Percentiles rank a stretch among this genome's conserved stretches.
Conservation (phyloP, 192 early-diverging fungal genomes). For the Gamsiella multidivaricata region DNA sequence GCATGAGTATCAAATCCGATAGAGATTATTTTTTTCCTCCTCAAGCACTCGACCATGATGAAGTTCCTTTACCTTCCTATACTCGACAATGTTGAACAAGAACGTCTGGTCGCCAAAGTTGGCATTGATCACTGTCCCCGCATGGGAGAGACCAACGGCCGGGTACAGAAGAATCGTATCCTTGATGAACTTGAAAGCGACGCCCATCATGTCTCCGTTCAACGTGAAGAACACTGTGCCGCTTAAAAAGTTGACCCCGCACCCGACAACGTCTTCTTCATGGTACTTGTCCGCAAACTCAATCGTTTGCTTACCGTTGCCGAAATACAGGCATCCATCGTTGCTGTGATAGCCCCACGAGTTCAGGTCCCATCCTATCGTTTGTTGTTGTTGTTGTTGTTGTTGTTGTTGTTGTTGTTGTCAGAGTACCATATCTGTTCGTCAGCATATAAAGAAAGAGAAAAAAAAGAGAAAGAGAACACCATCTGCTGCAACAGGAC, state of each 20-base stretch:
- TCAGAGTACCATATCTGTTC: too few relatives aligned
- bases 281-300: slow-evolving; percentile 22
- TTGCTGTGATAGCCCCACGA: slow-evolving; percentile 51
- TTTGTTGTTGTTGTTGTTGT: background rate
- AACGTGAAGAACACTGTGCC: slow-evolving; percentile 37
- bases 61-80: slow-evolving; percentile 51
- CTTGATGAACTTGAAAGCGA: slow-evolving; percentile 46
- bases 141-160: slow-evolving; percentile 45
- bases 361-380: slow-evolving; percentile 51
- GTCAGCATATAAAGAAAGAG: background rate
- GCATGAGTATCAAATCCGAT: too few relatives aligned
- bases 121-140: slow-evolving; percentile 53
- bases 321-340: slow-evolving; percentile 47
- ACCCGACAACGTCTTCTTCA: slow-evolving; percentile 38
- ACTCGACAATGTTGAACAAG: slow-evolving; percentile 47
- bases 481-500: too few relatives aligned
- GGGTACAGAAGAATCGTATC: slow-evolving; percentile 46
- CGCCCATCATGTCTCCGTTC: slow-evolving; percentile 43
- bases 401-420: too few relatives aligned
- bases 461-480: background rate
- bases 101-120: slow-evolving; percentile 55
- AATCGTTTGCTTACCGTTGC: slow-evolving; percentile 47
- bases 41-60: too few relatives aligned
- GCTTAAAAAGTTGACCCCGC: slow-evolving; percentile 49
- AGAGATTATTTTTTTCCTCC: too few relatives aligned